A percentile compares a stretch with the other conserved stretches of the same genome.
phyloP scores from a whole-genome alignment of 75 land plant species.

The Pinus albicaulis region DNA sequence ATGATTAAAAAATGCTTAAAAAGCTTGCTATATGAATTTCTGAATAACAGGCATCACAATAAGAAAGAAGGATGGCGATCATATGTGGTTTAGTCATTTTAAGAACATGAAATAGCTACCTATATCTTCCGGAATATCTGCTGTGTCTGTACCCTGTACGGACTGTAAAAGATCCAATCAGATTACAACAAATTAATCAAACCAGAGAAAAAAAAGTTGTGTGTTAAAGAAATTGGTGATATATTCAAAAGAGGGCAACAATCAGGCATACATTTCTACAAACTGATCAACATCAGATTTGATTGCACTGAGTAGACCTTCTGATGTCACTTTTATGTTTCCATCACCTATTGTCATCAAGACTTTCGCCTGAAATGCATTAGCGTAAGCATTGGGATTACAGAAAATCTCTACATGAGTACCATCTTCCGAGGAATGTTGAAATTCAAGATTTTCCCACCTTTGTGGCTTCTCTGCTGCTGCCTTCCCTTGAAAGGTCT shows the following conservation, averaged over 20 bases:
- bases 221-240: background rate
- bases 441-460: constrained; percentile 42
- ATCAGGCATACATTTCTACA: constrained; percentile 19
- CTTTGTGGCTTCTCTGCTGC: constrained; percentile 28
- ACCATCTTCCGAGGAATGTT: constrained; percentile 29
- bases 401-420: constrained; percentile 36
- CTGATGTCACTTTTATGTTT: constrained; percentile 27
- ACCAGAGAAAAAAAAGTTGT: background rate
- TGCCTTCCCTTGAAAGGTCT: constrained; percentile 39
- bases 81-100: no score
- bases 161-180: background rate
- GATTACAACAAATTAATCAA: background rate
- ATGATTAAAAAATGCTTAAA: no score
- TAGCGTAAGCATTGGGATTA: constrained; percentile 49
- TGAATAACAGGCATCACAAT: no score
- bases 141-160: background rate
- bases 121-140: background rate
- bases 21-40: no score
- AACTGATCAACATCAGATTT: constrained; percentile 42
- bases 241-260: constrained; percentile 6
- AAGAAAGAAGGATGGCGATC: no score
- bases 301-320: constrained; percentile 39
- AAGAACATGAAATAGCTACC: background rate
- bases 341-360: constrained; percentile 36
- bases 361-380: constrained; percentile 45